Evolutionary conservation across 129 eudicot species (phyloP).

Genomic region (Flaveria robusta): DNA sequence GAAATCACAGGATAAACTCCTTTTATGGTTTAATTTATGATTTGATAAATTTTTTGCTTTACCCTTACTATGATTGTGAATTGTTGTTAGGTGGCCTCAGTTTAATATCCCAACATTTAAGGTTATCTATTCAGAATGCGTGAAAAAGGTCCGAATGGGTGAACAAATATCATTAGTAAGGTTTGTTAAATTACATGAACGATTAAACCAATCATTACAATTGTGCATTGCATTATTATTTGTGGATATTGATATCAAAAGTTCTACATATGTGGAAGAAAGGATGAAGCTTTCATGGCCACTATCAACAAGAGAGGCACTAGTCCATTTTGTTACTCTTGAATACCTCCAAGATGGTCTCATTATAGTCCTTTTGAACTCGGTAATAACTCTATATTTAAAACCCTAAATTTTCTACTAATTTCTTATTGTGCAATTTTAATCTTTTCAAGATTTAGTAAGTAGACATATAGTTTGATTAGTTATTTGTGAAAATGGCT

Average conservation of each 20-base stretch:
- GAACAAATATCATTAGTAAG: conserved; percentile 88
- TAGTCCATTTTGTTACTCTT: conserved; percentile 62
- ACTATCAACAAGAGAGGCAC: conserved; percentile 76
- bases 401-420: background rate
- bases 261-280: conserved; percentile 72
- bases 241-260: conserved; percentile 41
- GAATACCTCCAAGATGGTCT: conserved; percentile 84
- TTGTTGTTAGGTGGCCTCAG: conserved; percentile 81
- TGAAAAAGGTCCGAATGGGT: conserved; percentile 65
- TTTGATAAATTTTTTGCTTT: background rate
- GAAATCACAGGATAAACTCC: conserved; percentile 2
- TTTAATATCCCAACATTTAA: conserved; percentile 72
- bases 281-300: conserved; percentile 99
- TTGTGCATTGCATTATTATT: background rate
- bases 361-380: conserved; percentile 64
- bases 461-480: background rate
- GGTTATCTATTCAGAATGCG: conserved; percentile 51
- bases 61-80: background rate
- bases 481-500: conserved; percentile 2
- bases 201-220: background rate
- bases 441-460: background rate
- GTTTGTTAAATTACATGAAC: conserved; percentile 44
- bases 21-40: background rate
- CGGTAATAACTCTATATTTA: conserved; percentile 52
- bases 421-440: background rate